phyloP scores from a whole-genome alignment of 768 basidiomycete species.

The Tricholoma terreum region DNA sequence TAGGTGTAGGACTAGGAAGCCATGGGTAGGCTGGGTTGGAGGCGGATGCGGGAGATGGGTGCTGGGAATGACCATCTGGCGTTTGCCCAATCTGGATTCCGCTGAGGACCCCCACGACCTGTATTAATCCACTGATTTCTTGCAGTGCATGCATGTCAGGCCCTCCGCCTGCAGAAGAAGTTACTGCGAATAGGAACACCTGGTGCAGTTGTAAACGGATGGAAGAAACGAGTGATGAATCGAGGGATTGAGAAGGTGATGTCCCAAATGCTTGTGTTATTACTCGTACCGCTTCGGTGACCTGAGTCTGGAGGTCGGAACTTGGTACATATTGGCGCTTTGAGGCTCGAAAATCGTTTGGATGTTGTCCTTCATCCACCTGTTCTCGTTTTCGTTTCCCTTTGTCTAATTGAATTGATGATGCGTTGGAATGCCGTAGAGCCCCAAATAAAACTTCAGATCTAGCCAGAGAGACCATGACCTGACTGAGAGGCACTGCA shows the following conservation, averaged over 20 bases:
- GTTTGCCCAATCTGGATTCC: conserved; percentile 66
- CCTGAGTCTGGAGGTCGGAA: conserved; percentile 50
- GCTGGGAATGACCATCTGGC: conserved; percentile 31
- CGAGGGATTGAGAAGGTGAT: conserved; percentile 43
- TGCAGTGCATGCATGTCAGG: conserved; percentile 57
- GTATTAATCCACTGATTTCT: conserved; percentile 78
- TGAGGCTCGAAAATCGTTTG: conserved; percentile 26
- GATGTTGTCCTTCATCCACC: conserved; percentile 36
- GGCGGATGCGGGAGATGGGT: conserved; percentile 28
- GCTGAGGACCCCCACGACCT: conserved; percentile 77
- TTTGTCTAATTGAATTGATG: conserved; percentile 60
- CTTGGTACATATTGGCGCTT: conserved; percentile 48
- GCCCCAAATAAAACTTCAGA: conserved; percentile 65
- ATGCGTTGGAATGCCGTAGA: conserved; percentile 60
- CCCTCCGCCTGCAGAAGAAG: conserved; percentile 55
- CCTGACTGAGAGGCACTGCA: conserved; percentile 55
- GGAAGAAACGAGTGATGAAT: conserved; percentile 60
- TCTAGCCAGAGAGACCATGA: conserved; percentile 62
- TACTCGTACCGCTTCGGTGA: conserved; percentile 57
- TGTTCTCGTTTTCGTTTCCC: conserved; percentile 77
- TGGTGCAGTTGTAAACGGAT: conserved; percentile 74
- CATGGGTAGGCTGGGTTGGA: conserved; percentile 33
- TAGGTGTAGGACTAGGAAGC: conserved; percentile 25
- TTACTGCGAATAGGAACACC: conserved; percentile 75
- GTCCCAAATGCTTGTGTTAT: conserved; percentile 49